A percentile compares a stretch with the other conserved stretches of the same genome.
These are phyloP conservation scores for Xylogone sp. DNA, from an alignment of 2,329 filamentous ascomycete genomes.

Conservation along the genomic window DNA sequence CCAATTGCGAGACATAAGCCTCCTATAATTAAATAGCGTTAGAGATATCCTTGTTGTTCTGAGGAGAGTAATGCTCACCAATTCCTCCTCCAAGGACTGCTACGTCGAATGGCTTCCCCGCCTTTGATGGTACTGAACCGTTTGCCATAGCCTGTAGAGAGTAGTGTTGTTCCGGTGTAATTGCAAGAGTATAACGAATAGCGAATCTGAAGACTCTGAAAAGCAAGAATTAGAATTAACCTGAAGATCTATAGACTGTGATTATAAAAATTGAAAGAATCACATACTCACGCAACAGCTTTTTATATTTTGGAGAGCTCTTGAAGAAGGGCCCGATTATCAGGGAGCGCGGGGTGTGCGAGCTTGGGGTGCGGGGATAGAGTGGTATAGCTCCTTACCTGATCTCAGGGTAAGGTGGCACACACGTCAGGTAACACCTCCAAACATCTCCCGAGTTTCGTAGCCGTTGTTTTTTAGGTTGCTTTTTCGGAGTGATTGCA, in stretches of 20 bases:
- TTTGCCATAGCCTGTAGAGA: background rate
- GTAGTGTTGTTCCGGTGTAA: background rate
- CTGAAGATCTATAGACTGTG: background rate
- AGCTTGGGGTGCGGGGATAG: background rate
- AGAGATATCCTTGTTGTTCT: background rate
- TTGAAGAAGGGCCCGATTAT: background rate
- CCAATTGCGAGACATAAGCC: slow-evolving; percentile 25
- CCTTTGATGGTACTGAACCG: slow-evolving; percentile 21
- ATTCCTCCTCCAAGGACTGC: slow-evolving; percentile 58
- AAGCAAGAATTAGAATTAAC: background rate
- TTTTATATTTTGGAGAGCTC: background rate
- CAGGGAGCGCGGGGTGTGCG: background rate
- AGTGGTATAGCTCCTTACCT: background rate
- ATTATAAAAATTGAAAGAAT: background rate
- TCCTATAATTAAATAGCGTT: slow-evolving; percentile 8
- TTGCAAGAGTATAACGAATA: no score
- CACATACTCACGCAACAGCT: background rate
- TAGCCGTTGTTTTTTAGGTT: background rate
- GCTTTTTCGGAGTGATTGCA: no score
- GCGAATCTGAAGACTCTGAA: background rate
- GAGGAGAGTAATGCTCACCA: background rate
- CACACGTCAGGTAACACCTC: background rate
- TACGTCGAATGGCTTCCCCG: slow-evolving; percentile 54
- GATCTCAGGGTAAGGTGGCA: background rate
- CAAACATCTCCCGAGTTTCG: background rate